Evolutionary conservation across 1,284 basidiomycete genomes (phyloP).

Genomic region (Malassezia furfur): DNA sequence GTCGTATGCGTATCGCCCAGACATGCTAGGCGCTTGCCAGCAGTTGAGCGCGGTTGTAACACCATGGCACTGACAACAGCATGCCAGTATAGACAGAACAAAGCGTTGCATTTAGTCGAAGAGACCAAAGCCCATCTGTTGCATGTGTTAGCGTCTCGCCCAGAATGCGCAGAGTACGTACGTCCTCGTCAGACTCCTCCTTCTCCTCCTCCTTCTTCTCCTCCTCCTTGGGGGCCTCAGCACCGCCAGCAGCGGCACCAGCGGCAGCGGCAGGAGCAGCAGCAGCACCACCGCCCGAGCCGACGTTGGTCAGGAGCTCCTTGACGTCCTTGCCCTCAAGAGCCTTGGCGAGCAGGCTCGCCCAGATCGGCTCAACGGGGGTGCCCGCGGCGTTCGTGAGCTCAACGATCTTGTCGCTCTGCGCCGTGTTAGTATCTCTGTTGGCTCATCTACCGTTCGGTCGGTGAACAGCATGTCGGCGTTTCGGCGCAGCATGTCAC

Average conservation of each 20-base stretch:
- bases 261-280: constrained; percentile 52
- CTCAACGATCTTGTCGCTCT: constrained; percentile 84
- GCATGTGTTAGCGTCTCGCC: not conserved
- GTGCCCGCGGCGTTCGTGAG: constrained; percentile 72
- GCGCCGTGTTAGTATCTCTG: constrained; percentile 9
- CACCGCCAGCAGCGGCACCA: constrained; percentile 55
- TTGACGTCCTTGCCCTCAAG: constrained; percentile 96
- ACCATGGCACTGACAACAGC: constrained; percentile 8
- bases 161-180: not conserved
- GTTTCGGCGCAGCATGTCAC: too few species aligned
- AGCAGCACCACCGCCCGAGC: constrained; percentile 61
- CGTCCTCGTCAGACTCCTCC: constrained; percentile 41
- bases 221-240: constrained; percentile 73
- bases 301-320: constrained; percentile 83
- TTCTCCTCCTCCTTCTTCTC: constrained; percentile 55
- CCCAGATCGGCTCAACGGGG: constrained; percentile 95
- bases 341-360: constrained; percentile 86
- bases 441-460: too few species aligned
- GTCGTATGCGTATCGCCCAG: constrained; percentile 1
- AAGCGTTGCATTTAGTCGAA: constrained; percentile 17
- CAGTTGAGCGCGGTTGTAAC: constrained; percentile 4
- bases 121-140: constrained; percentile 21
- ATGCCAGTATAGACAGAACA: not conserved
- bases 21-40: not conserved
- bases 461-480: too few species aligned